Conservation (phyloP, 2,329 filamentous ascomycete genomes). For the Sclerotinia trifoliorum region DNA sequence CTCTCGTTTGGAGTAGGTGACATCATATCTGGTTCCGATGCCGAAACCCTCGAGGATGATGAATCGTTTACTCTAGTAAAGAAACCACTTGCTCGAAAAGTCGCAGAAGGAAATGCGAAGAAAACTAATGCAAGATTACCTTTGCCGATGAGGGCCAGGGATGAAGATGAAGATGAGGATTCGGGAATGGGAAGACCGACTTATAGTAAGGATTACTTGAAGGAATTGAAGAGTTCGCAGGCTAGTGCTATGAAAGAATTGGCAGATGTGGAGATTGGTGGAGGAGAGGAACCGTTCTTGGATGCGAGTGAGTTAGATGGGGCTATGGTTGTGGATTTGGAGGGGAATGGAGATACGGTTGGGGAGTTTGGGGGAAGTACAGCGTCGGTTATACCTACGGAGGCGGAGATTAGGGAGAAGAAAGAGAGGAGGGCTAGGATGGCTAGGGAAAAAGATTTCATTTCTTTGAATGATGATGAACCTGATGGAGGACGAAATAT, state of each 20-base stretch:
- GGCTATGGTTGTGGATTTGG: conserved; percentile 59
- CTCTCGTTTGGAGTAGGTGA: conserved; percentile 72
- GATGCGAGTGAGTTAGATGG: conserved; percentile 62
- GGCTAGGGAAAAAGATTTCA: conserved; percentile 68
- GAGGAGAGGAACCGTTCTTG: conserved; percentile 48
- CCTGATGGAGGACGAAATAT: conserved; percentile 41
- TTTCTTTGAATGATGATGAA: conserved; percentile 62
- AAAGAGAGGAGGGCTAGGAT: conserved; percentile 84
- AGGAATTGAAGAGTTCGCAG: conserved; percentile 81
- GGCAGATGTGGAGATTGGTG: conserved; percentile 45
- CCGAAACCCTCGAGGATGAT: conserved; percentile 50
- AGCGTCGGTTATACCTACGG: conserved; percentile 71
- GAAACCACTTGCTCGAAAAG: conserved; percentile 59
- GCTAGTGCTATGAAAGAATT: conserved; percentile 74
- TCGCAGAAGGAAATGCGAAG: conserved; percentile 66
- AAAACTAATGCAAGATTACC: conserved; percentile 45
- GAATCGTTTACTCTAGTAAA: conserved; percentile 62
- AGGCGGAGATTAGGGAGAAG: conserved; percentile 84
- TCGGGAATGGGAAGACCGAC: conserved; percentile 52
- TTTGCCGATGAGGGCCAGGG: conserved; percentile 28
- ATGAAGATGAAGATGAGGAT: conserved; percentile 52
- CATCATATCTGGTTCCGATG: conserved; percentile 53
- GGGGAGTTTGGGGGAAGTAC: conserved; percentile 35
- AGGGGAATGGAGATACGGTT: conserved; percentile 25
- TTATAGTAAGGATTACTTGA: conserved; percentile 84